Percentiles rank a stretch among this genome's conserved stretches.
Evolutionary conservation across 2,329 filamentous ascomycete species (phyloP).

Genomic region (Coniochaeta ligniaria): DNA sequence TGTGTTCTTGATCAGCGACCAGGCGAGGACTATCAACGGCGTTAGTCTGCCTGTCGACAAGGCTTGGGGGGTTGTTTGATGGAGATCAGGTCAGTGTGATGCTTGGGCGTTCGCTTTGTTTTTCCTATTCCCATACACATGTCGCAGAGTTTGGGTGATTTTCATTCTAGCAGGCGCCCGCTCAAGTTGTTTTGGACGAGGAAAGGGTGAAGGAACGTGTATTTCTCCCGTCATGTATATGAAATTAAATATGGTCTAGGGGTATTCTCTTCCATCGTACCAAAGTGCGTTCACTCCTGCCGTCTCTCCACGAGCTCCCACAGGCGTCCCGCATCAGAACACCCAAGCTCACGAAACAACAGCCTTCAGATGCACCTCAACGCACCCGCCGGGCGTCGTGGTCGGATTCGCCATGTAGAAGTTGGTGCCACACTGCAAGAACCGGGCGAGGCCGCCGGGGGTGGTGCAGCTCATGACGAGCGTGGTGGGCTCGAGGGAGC

Average conservation of each 20-base stretch:
- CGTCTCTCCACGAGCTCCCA: not conserved
- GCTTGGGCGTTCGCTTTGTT: not conserved
- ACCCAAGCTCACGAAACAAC: not conserved
- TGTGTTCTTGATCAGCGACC: conserved; percentile 25
- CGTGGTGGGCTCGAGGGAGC: too few relatives aligned
- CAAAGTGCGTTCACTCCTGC: not conserved
- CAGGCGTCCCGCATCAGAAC: not conserved
- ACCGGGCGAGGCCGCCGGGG: too few relatives aligned
- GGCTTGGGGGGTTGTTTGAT: conserved; percentile 25
- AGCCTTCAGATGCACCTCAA: not conserved
- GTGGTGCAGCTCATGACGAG: too few relatives aligned
- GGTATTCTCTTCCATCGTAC: too few relatives aligned
- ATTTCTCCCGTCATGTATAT: not conserved
- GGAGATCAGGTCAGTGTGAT: not conserved
- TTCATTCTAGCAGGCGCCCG: not conserved
- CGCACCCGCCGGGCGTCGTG: not conserved
- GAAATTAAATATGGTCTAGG: too few relatives aligned
- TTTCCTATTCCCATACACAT: not conserved
- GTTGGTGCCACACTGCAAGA: too few relatives aligned
- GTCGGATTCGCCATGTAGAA: too few relatives aligned
- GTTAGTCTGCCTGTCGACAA: conserved; percentile 26
- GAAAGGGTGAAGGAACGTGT: not conserved
- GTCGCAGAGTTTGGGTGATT: not conserved
- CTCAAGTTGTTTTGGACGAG: not conserved
- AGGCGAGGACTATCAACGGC: conserved; percentile 27